Percentiles rank a stretch among this genome's conserved stretches.
Conservation (phyloP, 2,329 filamentous ascomycete genomes). For the Microdochium bolleyi region DNA sequence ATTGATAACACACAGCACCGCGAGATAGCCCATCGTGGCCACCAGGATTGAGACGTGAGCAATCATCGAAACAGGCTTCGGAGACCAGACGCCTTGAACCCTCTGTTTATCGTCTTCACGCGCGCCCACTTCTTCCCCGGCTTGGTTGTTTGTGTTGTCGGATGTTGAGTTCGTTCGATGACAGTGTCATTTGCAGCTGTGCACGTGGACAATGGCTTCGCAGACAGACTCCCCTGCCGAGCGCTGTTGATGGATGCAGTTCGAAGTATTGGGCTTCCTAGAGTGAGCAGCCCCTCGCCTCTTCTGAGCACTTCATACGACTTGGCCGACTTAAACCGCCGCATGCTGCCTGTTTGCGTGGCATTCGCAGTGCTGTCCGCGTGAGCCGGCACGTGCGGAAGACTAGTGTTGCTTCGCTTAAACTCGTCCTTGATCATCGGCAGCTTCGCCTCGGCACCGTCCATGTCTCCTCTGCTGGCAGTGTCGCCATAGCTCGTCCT, state of each 20-base stretch:
- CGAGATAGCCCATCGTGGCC: too few relatives aligned
- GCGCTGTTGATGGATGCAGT: slow-evolving; percentile 11
- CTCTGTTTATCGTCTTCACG: slow-evolving; percentile 25
- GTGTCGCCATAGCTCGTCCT: slow-evolving; percentile 2
- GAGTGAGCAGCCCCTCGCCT: background rate
- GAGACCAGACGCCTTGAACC: slow-evolving; percentile 29
- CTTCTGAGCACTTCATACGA: background rate
- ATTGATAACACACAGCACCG: too few relatives aligned
- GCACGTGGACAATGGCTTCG: slow-evolving; percentile 11
- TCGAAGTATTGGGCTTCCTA: slow-evolving; percentile 6
- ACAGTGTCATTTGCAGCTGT: slow-evolving; percentile 18
- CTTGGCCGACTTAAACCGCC: background rate
- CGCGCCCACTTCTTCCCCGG: slow-evolving; percentile 27
- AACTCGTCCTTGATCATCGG: slow-evolving; percentile 20
- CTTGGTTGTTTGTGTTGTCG: slow-evolving; percentile 11
- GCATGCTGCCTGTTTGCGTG: background rate
- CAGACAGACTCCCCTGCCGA: slow-evolving; percentile 5
- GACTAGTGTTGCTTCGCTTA: slow-evolving; percentile 14
- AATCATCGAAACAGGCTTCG: slow-evolving; percentile 34
- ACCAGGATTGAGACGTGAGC: too few relatives aligned
- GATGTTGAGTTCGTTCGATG: slow-evolving; percentile 5
- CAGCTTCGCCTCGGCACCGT: slow-evolving; percentile 11
- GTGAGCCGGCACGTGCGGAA: too few relatives aligned
- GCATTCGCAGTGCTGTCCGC: background rate
- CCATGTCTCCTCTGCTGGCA: slow-evolving; percentile 9